phyloP scores from a whole-genome alignment of 768 basidiomycete genomes.

The Cystofilobasidium ferigula region DNA sequence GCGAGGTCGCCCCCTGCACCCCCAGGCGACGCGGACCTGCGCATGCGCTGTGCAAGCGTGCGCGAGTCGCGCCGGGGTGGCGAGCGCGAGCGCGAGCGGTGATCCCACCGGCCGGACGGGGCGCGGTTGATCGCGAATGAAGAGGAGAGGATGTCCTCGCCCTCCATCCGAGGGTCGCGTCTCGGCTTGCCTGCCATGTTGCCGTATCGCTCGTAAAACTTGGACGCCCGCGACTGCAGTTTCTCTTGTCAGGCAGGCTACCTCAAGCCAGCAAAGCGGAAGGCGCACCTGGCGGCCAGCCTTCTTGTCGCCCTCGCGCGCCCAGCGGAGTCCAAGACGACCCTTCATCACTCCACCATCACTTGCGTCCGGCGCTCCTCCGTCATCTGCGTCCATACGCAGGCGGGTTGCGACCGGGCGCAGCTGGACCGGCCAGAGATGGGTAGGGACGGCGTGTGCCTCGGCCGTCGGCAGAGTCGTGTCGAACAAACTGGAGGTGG shows the following conservation, averaged over 20 bases:
- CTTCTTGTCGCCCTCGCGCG: constrained; percentile 9
- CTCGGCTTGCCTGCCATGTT: not conserved
- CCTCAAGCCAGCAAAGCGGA: not conserved
- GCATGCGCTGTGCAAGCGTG: not conserved
- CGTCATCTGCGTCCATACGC: constrained; percentile 16
- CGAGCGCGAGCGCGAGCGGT: not conserved
- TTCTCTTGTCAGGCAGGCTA: not conserved
- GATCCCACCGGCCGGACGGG: not conserved
- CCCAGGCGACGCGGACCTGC: not conserved
- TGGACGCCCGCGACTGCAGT: too few relatives aligned
- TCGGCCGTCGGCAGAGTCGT: not conserved
- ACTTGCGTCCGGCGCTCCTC: not conserved
- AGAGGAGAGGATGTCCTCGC: not conserved
- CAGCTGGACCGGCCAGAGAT: constrained; percentile 17
- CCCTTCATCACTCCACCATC: constrained; percentile 3
- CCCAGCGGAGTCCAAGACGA: constrained; percentile 6
- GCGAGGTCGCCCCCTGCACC: not conserved
- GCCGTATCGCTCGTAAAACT: not conserved
- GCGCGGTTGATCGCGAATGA: not conserved
- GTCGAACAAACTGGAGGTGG: not conserved
- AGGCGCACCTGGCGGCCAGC: not conserved
- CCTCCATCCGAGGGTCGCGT: not conserved
- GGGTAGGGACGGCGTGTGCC: not conserved
- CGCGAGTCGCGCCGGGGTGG: not conserved
- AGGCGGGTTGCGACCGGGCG: not conserved